These are phyloP conservation scores for Kwoniella newhampshirensis DNA, from an alignment of 768 basidiomycete genomes.

Conservation along the genomic window DNA sequence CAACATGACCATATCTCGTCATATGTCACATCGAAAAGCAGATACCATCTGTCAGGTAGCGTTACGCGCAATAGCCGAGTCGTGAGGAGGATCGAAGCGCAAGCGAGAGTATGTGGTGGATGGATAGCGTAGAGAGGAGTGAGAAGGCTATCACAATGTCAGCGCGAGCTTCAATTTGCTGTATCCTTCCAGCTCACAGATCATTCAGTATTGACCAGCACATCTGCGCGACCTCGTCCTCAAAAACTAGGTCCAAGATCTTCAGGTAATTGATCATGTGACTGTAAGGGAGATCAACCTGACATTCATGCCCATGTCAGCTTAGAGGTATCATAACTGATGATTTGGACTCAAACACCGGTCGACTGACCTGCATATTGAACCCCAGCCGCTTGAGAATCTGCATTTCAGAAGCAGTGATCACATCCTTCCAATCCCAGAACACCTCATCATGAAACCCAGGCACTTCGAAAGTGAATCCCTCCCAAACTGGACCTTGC, in stretches of 20 bases:
- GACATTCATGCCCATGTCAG: no score
- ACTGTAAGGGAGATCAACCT: constrained; percentile 88
- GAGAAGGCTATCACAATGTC: constrained; percentile 67
- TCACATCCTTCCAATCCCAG: constrained; percentile 86
- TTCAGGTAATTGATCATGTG: constrained; percentile 91
- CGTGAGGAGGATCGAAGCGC: constrained; percentile 81
- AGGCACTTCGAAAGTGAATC: constrained; percentile 43
- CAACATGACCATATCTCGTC: constrained; percentile 84
- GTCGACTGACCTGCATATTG: constrained; percentile 66
- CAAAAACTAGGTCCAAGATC: constrained; percentile 77
- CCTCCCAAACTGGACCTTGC: constrained; percentile 35
- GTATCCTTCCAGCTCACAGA: constrained; percentile 68
- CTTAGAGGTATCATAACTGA: no score
- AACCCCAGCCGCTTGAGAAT: constrained; percentile 93
- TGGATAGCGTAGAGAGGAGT: constrained; percentile 90
- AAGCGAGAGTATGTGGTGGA: constrained; percentile 83
- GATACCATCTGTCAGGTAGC: constrained; percentile 84
- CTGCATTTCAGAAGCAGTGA: constrained; percentile 96
- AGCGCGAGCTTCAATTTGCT: neutral
- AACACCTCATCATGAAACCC: constrained; percentile 57
- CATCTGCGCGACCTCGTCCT: constrained; percentile 67
- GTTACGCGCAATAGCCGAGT: constrained; percentile 69
- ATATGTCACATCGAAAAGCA: constrained; percentile 85
- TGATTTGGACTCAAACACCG: no score
- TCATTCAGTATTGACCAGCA: constrained; percentile 98